Conservation (phyloP, 1,139 yeast genomes). For the Diutina siamensis region DNA sequence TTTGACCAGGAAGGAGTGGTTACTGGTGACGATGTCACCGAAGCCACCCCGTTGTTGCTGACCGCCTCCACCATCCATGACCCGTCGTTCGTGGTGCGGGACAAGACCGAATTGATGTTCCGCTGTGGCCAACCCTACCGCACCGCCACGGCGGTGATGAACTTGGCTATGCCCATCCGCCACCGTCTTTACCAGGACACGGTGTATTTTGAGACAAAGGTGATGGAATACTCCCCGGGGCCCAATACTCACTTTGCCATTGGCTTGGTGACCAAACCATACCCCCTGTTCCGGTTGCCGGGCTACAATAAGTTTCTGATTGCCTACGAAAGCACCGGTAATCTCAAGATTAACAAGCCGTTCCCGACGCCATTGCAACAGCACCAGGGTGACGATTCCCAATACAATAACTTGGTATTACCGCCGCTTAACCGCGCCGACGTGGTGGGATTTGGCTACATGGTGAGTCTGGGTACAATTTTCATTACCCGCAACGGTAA, state of each 20-base stretch:
- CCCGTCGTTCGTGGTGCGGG: background rate
- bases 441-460: slow-evolving; percentile 85
- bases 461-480: slow-evolving; percentile 66
- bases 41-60: background rate
- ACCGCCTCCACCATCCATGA: background rate
- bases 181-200: slow-evolving; percentile 43
- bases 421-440: slow-evolving; percentile 78
- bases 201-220: slow-evolving; percentile 60
- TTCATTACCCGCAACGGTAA: slow-evolving; percentile 89
- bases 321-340: slow-evolving; percentile 82
- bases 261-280: slow-evolving; percentile 81
- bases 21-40: background rate
- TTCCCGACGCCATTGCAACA: slow-evolving; percentile 39
- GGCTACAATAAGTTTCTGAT: slow-evolving; percentile 75
- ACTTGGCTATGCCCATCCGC: slow-evolving; percentile 51
- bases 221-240: slow-evolving; percentile 33
- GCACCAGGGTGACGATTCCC: slow-evolving; percentile 35
- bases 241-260: slow-evolving; percentile 49
- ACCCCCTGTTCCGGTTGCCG: slow-evolving; percentile 81
- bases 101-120: slow-evolving; percentile 1
- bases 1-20: background rate
- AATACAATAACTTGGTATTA: slow-evolving; percentile 52
- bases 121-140: slow-evolving; percentile 18
- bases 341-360: slow-evolving; percentile 72
- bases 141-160: slow-evolving; percentile 39